phyloP scores from a whole-genome alignment of 1,284 basidiomycete species.

The Dichomitus squalens region DNA sequence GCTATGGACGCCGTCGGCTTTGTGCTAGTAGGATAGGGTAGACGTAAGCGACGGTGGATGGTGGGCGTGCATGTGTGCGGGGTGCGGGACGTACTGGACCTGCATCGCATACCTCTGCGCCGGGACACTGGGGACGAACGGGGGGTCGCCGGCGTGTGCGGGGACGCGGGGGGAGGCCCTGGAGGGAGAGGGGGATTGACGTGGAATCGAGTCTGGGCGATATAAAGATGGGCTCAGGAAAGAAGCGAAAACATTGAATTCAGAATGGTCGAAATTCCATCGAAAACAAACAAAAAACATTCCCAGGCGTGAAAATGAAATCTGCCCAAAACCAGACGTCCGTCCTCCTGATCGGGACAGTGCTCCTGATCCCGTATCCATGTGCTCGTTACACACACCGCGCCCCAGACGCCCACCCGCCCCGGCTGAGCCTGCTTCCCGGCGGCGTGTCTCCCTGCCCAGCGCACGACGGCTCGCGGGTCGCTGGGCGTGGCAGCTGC shows the following conservation, averaged over 20 bases:
- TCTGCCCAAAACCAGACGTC: conserved; percentile 24
- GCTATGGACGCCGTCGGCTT: conserved; percentile 19
- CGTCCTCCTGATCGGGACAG: conserved; percentile 26
- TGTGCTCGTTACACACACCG: conserved; percentile 11
- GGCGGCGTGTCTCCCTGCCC: background rate
- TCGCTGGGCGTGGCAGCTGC: background rate
- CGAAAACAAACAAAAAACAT: conserved; percentile 38
- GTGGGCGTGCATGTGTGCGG: background rate
- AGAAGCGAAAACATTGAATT: conserved; percentile 40
- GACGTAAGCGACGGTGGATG: background rate
- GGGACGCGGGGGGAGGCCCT: conserved; percentile 20
- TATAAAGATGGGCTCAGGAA: conserved; percentile 34
- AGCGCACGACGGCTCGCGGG: background rate
- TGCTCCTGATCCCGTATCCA: conserved; percentile 25
- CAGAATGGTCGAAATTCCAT: conserved; percentile 35
- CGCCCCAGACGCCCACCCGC: conserved; percentile 3
- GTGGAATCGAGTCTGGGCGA: conserved; percentile 29
- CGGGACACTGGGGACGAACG: background rate
- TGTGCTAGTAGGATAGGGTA: background rate
- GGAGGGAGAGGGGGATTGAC: conserved; percentile 28
- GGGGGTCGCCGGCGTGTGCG: conserved; percentile 5
- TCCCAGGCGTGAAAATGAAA: conserved; percentile 34
- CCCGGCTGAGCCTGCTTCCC: background rate
- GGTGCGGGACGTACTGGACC: conserved; percentile 22
- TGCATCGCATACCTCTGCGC: conserved; percentile 19